phyloP scores from a whole-genome alignment of 2,329 filamentous ascomycete genomes.

The Ophiostoma sp. region DNA sequence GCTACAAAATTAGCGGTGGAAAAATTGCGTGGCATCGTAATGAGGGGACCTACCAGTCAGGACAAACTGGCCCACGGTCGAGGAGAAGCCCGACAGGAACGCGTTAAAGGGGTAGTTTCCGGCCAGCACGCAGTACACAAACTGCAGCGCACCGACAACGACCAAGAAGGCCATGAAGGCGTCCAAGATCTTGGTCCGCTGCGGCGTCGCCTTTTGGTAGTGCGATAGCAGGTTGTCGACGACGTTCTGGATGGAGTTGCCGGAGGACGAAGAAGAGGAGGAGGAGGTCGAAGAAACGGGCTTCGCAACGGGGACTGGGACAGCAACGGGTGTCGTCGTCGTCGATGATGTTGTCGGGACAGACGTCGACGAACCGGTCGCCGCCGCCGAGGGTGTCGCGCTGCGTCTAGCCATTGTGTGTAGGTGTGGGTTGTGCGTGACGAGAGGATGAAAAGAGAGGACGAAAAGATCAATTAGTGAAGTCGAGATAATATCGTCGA shows the following conservation, averaged over 20 bases:
- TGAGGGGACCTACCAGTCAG: conserved; percentile 69
- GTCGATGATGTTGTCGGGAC: conserved; percentile 1
- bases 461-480: not conserved
- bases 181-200: conserved; percentile 90
- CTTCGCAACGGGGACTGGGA: not conserved
- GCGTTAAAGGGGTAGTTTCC: conserved; percentile 99
- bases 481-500: not conserved
- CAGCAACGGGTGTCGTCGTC: not conserved
- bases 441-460: not conserved
- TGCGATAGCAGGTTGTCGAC: conserved; percentile 69
- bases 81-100: conserved; percentile 91
- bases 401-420: conserved; percentile 24
- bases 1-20: conserved; percentile 39
- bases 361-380: conserved; percentile 8
- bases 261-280: not conserved
- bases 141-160: conserved; percentile 84
- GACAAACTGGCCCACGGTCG: conserved; percentile 96
- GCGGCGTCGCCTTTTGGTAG: conserved; percentile 79
- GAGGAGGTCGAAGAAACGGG: not conserved
- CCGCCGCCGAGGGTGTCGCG: conserved; percentile 17
- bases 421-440: not conserved
- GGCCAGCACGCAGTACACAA: conserved; percentile 85
- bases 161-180: conserved; percentile 87
- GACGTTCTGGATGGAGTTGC: conserved; percentile 53
- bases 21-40: not conserved